Conservation (phyloP, 345 rosid species). For the Citrus medica region DNA sequence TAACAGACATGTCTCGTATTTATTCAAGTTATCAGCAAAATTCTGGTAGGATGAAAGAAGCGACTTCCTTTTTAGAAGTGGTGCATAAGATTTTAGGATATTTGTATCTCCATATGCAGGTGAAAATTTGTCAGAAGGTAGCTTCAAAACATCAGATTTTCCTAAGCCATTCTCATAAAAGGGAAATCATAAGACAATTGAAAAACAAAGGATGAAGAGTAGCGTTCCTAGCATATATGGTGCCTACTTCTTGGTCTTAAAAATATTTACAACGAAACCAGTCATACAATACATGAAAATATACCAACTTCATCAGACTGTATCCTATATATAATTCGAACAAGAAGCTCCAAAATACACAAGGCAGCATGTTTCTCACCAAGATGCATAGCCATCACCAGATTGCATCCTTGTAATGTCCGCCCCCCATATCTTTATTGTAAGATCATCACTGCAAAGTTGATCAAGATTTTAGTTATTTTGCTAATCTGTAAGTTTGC, state of each 20-base stretch:
- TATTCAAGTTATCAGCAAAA: neutral
- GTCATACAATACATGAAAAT: neutral
- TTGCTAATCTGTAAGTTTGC: neutral
- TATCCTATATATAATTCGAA: neutral
- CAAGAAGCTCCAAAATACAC: constrained; percentile 9
- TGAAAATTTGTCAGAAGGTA: neutral
- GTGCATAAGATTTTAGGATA: neutral
- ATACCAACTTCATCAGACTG: neutral
- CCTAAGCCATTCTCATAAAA: neutral
- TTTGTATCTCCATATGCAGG: neutral
- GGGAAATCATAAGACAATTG: neutral
- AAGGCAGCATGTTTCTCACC: constrained; percentile 51
- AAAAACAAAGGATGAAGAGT: neutral
- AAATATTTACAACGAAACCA: neutral
- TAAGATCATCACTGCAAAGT: constrained; percentile 89
- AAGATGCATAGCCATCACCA: constrained; percentile 67
- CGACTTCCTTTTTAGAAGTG: neutral
- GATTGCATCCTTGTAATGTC: constrained; percentile 54
- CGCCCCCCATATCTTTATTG: constrained; percentile 81
- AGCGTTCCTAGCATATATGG: neutral
- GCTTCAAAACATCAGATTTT: neutral
- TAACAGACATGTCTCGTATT: neutral
- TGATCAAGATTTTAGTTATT: constrained; percentile 14
- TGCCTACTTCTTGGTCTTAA: neutral
- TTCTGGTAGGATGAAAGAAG: neutral